Evolutionary conservation across 805 yeast genomes (phyloP).

Genomic region (Metschnikowia continentalis): DNA sequence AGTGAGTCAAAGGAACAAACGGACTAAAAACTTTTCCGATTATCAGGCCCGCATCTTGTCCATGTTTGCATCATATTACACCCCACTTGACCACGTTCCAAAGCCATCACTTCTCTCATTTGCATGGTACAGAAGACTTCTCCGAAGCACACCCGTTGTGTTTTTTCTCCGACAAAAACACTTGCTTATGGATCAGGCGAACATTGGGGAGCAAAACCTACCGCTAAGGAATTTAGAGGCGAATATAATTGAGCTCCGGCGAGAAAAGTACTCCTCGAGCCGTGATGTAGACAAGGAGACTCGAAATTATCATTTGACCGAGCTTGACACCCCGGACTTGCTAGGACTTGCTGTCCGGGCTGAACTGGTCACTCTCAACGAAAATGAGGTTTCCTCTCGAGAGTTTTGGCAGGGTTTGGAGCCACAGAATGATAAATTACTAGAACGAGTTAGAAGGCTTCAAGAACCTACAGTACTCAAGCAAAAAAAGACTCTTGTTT

Average conservation of each 20-base stretch:
- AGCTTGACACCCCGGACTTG: constrained; percentile 26
- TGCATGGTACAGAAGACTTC: constrained; percentile 28
- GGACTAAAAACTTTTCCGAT: constrained; percentile 20
- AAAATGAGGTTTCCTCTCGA: not conserved
- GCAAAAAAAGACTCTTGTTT: not conserved
- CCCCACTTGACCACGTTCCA: constrained; percentile 18
- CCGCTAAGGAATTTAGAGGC: constrained; percentile 17
- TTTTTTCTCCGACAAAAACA: constrained; percentile 27
- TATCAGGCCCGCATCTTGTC: constrained; percentile 25
- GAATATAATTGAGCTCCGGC: constrained; percentile 9
- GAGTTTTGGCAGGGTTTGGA: not conserved
- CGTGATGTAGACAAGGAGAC: constrained; percentile 7
- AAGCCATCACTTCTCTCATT: constrained; percentile 17
- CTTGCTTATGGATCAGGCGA: constrained; percentile 24
- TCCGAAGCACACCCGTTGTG: constrained; percentile 27
- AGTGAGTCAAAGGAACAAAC: constrained; percentile 8
- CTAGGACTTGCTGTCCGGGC: constrained; percentile 24
- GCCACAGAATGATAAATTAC: not conserved
- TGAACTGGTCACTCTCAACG: not conserved
- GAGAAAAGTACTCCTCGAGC: constrained; percentile 5
- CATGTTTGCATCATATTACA: constrained; percentile 23
- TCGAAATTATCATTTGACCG: constrained; percentile 32
- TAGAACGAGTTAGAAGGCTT: not conserved
- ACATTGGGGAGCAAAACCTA: constrained; percentile 21
- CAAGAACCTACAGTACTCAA: not conserved